These are phyloP conservation scores for Aspergillus mulundensis DNA, from an alignment of 495 filamentous ascomycete genomes.

Conservation along the genomic window DNA sequence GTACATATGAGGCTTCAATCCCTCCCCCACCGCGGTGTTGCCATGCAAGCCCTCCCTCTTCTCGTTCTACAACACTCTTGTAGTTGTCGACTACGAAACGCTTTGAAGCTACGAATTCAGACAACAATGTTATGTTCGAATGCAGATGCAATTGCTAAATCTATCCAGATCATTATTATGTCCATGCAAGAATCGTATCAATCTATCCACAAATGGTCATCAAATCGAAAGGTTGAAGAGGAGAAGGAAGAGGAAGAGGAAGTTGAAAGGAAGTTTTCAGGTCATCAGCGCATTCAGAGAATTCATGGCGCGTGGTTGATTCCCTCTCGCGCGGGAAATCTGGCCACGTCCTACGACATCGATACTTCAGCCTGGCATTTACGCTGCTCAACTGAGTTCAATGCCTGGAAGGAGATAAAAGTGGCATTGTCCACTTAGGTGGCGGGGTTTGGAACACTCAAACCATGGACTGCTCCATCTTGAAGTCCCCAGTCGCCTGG, in stretches of 20 bases:
- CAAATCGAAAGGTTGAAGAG: constrained; percentile 1
- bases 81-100: neutral
- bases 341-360: neutral
- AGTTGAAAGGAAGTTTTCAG: neutral
- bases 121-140: neutral
- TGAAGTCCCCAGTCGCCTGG: constrained; percentile 27
- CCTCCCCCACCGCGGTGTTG: neutral
- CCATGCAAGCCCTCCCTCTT: neutral
- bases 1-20: neutral
- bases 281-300: neutral
- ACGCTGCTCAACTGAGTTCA: neutral
- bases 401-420: neutral
- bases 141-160: constrained; percentile 5
- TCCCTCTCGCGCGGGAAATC: neutral
- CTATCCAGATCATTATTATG: constrained; percentile 12
- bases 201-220: constrained; percentile 7
- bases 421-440: neutral
- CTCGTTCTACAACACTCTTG: neutral
- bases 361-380: neutral
- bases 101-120: neutral
- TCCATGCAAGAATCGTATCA: constrained; percentile 1
- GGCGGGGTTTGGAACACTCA: constrained; percentile 3
- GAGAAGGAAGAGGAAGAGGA: neutral
- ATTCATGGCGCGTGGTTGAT: neutral
- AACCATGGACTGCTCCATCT: constrained; percentile 33